Base-by-base conservation (phyloP, 306 rosid genomes). In the Vicia faba region DNA sequence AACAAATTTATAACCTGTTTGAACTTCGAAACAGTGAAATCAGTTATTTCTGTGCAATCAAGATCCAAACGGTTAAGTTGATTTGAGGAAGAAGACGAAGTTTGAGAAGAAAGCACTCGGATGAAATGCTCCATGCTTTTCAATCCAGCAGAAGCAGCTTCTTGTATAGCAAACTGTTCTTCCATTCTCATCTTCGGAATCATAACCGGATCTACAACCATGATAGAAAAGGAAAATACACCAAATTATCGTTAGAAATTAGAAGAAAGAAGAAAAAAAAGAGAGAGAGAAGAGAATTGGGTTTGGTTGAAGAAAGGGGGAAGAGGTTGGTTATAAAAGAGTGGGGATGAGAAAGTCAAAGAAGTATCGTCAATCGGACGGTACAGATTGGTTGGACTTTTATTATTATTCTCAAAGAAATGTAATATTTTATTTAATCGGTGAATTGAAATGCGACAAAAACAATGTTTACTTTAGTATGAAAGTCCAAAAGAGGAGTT, bases 11-110 rank as follows among this genome's bases (percentile, higher is more conserved):
- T 92, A 33, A 92, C 75, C 16, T 79, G 84, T 54, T 85, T 92
- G 74, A 92, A 92, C 74, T 89, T 85, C 0, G 91, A 69, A 15
- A 92, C 95, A 11, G 98, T 92, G 83, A 89, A 74, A 59, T 92
- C 91, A 57, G 96, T 76, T 79, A 84, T 68, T 35, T 85, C 79
- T 0, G 88, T 16, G 74, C 82, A 89, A 40, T 89, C 87, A 43
- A 73, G 82, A 10, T 56, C 44, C 3, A 54, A 58, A 3, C 7
- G 20, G 58, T 50, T 58, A 3, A 9, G 39, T 25, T 49, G 48
- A 18, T 64, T 0, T 0, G 54, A 0, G 0, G 61, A 7, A 12
- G 75, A 19, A 14, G 71, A 18, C 8, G 72, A 10, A 5, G 39
- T 4, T 9, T 74, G 79, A 36, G 83, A 70, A 11, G 91, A 85